These are phyloP conservation scores for Alloteropsis angusta DNA, from an alignment of 202 grass and related monocot species.

Conservation along the genomic window DNA sequence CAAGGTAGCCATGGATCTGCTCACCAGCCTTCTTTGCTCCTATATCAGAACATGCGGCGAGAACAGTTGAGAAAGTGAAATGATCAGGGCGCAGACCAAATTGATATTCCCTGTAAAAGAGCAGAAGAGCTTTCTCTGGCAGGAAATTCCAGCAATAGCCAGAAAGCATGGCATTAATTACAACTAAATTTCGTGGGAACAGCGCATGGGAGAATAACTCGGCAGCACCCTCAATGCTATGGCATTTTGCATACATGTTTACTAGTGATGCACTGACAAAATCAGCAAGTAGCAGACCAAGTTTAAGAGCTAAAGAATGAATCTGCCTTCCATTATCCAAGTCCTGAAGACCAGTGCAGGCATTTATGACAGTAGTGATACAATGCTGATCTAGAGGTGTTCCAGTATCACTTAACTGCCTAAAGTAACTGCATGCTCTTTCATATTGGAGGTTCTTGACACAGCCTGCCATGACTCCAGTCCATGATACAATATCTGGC, in stretches of 20 bases:
- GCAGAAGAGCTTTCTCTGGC: conserved; percentile 59
- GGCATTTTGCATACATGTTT: conserved; percentile 89
- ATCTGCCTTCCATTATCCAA: conserved; percentile 62
- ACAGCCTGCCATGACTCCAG: conserved; percentile 65
- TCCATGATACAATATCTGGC: conserved; percentile 73
- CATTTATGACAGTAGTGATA: conserved; percentile 53
- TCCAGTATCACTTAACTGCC: conserved; percentile 41
- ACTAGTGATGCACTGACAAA: conserved; percentile 69
- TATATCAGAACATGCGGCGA: conserved; percentile 66
- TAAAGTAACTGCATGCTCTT: conserved; percentile 45
- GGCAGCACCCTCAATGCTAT: conserved; percentile 37
- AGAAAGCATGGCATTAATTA: conserved; percentile 64
- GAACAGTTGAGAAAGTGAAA: conserved; percentile 72
- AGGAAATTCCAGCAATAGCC: conserved; percentile 72
- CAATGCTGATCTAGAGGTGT: conserved; percentile 49
- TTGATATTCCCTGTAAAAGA: conserved; percentile 52
- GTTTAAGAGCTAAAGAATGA: conserved; percentile 67
- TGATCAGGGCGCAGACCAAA: conserved; percentile 58
- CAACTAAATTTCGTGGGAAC: conserved; percentile 39
- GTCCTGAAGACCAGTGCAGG: conserved; percentile 55
- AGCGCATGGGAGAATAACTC: conserved; percentile 39
- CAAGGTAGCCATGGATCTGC: conserved; percentile 65
- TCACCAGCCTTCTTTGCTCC: conserved; percentile 55
- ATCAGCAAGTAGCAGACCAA: conserved; percentile 51
- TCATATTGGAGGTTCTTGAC: conserved; percentile 53